These are phyloP conservation scores for Mikania micrantha DNA, from an alignment of 129 eudicot species.

Conservation along the genomic window DNA sequence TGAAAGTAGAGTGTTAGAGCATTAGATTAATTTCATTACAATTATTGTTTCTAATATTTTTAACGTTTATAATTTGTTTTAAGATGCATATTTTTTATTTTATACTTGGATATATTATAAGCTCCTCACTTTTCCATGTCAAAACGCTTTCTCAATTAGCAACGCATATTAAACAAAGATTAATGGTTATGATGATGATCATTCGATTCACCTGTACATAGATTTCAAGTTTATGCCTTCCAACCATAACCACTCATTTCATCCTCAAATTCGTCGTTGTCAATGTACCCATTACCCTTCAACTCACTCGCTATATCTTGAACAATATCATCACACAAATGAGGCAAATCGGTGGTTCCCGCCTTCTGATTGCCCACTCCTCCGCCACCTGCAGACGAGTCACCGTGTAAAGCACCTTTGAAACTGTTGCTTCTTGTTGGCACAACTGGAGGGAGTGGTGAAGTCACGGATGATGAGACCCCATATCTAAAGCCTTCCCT, in stretches of 20 bases:
- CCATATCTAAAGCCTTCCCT: slow-evolving; percentile 44
- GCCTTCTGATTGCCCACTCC: slow-evolving; percentile 31
- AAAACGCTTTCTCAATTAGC: neutral
- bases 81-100: too few species aligned
- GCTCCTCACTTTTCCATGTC: too few species aligned
- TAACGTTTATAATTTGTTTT: too few species aligned
- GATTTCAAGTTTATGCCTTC: slow-evolving; percentile 51
- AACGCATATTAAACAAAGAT: neutral
- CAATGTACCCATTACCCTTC: slow-evolving; percentile 59
- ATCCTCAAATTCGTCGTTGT: slow-evolving; percentile 67
- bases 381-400: slow-evolving; percentile 42
- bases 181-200: slow-evolving; percentile 14
- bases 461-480: slow-evolving; percentile 22
- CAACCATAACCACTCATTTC: slow-evolving; percentile 57
- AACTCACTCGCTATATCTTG: slow-evolving; percentile 53
- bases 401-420: slow-evolving; percentile 45
- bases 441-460: slow-evolving; percentile 28
- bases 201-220: slow-evolving; percentile 23
- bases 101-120: too few species aligned
- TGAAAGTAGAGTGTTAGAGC: too few species aligned
- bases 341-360: slow-evolving; percentile 35
- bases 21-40: too few species aligned
- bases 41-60: too few species aligned
- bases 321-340: slow-evolving; percentile 49
- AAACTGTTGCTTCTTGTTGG: slow-evolving; percentile 70